A percentile compares a stretch with the other conserved stretches of the same genome.
Evolutionary conservation across 2,329 filamentous ascomycete species (phyloP).

Genomic region (Botrytis fabae): DNA sequence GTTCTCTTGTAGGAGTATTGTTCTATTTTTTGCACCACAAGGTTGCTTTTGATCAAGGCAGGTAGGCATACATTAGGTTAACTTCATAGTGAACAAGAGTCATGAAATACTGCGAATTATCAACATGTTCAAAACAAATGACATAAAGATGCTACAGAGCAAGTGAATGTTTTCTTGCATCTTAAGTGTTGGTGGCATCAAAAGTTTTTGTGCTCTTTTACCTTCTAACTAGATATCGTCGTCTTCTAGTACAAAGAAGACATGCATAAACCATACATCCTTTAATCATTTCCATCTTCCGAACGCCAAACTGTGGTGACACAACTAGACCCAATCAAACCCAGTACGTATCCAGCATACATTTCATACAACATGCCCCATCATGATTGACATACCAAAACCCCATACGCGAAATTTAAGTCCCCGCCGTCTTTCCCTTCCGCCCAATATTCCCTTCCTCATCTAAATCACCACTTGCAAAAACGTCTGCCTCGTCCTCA

Average conservation of each 20-base stretch:
- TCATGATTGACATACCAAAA: not conserved
- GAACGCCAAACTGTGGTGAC: slow-evolving; percentile 13
- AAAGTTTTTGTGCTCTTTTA: not conserved
- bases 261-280: not conserved
- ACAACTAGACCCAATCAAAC: slow-evolving; percentile 8
- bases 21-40: not conserved
- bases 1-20: not conserved
- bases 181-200: not conserved
- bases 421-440: slow-evolving; percentile 17
- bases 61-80: not conserved
- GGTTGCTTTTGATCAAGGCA: not conserved
- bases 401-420: not conserved
- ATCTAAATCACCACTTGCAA: slow-evolving; percentile 33
- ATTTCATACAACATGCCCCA: slow-evolving; percentile 15
- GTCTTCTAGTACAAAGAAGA: not conserved
- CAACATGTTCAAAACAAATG: not conserved
- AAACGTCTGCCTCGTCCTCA: slow-evolving; percentile 36
- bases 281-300: slow-evolving; percentile 8
- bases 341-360: slow-evolving; percentile 4
- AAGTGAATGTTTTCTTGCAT: not conserved
- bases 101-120: not conserved
- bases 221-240: not conserved
- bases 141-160: not conserved
- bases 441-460: slow-evolving; percentile 23
- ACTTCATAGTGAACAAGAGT: not conserved